A percentile compares a stretch with the other conserved stretches of the same genome.
phyloP scores from a whole-genome alignment of 371 early-diverging fungal genomes.

The Rhizopus delemar region DNA sequence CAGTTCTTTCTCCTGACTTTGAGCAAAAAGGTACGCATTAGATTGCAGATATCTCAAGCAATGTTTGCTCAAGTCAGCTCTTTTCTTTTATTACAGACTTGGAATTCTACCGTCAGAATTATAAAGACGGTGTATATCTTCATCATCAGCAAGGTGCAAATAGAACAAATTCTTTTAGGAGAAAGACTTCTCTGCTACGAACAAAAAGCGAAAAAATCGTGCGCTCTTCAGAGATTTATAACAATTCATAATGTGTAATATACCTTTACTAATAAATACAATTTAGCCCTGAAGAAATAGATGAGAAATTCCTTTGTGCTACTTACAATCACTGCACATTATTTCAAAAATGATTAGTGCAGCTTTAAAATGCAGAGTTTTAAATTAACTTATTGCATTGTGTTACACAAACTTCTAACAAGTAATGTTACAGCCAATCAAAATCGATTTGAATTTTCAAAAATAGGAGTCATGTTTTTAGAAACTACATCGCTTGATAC shows the following conservation, averaged over 20 bases:
- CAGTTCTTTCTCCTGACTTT: constrained; percentile 60
- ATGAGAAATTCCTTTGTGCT: no score
- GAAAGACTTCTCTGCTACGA: constrained; percentile 28
- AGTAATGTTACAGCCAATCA: no score
- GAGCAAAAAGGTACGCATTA: constrained; percentile 50
- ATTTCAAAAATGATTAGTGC: no score
- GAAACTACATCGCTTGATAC: no score
- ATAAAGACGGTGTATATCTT: constrained; percentile 65
- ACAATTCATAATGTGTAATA: constrained; percentile 3
- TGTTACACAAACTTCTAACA: no score
- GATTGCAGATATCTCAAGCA: not conserved
- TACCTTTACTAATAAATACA: no score
- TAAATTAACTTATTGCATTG: no score
- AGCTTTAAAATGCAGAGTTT: no score
- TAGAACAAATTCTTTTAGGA: constrained; percentile 1
- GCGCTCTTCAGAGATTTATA: constrained; percentile 43
- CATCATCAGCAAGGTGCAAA: constrained; percentile 28
- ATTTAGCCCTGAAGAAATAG: no score
- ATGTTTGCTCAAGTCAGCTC: not conserved
- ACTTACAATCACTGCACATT: no score
- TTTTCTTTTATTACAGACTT: constrained; percentile 31
- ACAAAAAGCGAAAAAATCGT: constrained; percentile 40
- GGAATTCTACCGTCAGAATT: constrained; percentile 58
- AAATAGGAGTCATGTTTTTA: no score
- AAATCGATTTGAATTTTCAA: no score